These are phyloP conservation scores for Circinella minor DNA, from an alignment of 371 early-diverging fungal species.

Conservation along the genomic window DNA sequence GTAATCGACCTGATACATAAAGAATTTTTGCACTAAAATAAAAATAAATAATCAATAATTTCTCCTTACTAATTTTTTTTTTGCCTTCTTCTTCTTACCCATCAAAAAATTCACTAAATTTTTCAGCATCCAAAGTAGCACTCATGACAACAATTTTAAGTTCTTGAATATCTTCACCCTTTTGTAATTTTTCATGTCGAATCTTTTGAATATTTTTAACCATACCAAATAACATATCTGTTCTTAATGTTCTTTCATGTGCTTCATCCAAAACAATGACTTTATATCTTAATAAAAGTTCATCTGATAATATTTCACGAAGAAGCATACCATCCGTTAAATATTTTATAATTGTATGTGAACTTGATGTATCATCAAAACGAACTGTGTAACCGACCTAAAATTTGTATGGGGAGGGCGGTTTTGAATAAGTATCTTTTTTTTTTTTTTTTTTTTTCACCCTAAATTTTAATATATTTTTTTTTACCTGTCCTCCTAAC, in stretches of 20 bases:
- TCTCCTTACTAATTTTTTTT: background rate
- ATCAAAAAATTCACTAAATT: slow-evolving; percentile 90
- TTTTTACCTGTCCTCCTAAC: slow-evolving; percentile 67
- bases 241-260: slow-evolving; percentile 97
- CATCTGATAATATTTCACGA: slow-evolving; percentile 90
- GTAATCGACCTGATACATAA: slow-evolving; percentile 86
- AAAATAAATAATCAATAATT: background rate
- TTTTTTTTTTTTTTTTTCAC: no score
- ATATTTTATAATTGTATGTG: slow-evolving; percentile 89
- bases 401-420: no score
- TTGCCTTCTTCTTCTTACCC: slow-evolving; percentile 30
- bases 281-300: slow-evolving; percentile 77
- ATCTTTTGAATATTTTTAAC: slow-evolving; percentile 82
- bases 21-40: slow-evolving; percentile 70
- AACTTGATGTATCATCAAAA: slow-evolving; percentile 92
- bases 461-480: background rate
- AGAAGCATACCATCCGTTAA: slow-evolving; percentile 99
- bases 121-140: slow-evolving; percentile 94
- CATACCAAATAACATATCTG: slow-evolving; percentile 97
- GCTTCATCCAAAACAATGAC: slow-evolving; percentile 98
- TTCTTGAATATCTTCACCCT: slow-evolving; percentile 54
- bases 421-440: no score
- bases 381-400: slow-evolving; percentile 94
- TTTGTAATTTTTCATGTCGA: slow-evolving; percentile 50
- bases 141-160: slow-evolving; percentile 97